Base-by-base conservation (phyloP, 1,284 basidiomycete species). In the Cutaneotrichosporon cyanovorans region DNA sequence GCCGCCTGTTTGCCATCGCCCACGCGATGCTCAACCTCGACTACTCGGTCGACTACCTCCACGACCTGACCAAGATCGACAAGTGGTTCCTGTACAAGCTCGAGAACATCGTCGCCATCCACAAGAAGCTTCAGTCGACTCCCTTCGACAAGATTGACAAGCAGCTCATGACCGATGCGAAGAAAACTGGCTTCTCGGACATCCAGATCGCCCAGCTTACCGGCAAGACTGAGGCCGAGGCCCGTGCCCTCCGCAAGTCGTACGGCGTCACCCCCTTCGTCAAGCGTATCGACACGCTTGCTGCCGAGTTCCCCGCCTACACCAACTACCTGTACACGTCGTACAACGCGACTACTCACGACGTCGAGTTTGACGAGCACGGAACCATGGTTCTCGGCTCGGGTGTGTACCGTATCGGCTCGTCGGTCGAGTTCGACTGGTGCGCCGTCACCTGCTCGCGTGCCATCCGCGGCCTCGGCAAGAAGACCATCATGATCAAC, bases 301-400 rank as follows among this genome's bases (percentile, higher is more conserved):
- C 93, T 25, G 95, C 95, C 56, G 95, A 99, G 73, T 98, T 88
- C 77, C 95, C 95, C 19, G 95, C 95, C 4, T 85, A 95, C 74
- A 98, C 95, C 64, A 98, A 98, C 77, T 98, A 98, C 75, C 84
- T 99, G 51, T 99, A 98, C 76, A 98, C 95, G 34, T 97, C 95
- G 16, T 99, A 98, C 79, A 97, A 98, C 66, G 95, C 92, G 7
- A 84, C 87, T 1, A 82, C 85, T 53, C 95, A 98, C 66, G 95
- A 99, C 66, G 85, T 99, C 64, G 82, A 89, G 37, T 98, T 98
- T 66, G 79, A 95, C 68, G 95, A 97, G 63, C 80, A 95, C 59
- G 95, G 95, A 40, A 97, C 91, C 22, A 97, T 98, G 88, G 93
- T 99, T 25, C 82, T 98, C n/a, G 95, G 95, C 37, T 89, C 85